Percentiles rank a stretch among this genome's conserved stretches.
phyloP scores from a whole-genome alignment of 2,329 filamentous ascomycete species.

The Dactylellina sp. region DNA sequence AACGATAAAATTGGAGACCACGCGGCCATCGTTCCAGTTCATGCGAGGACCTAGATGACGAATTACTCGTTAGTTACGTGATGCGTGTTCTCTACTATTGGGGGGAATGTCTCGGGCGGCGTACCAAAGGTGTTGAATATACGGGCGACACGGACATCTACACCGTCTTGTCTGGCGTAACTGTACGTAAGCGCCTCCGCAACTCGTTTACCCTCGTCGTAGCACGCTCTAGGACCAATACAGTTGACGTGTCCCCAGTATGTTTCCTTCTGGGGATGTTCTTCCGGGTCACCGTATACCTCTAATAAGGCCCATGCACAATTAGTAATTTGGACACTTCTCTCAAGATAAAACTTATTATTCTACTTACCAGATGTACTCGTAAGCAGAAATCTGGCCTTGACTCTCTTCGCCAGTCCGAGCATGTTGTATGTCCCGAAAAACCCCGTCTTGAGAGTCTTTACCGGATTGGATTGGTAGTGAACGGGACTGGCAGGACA shows the following conservation, averaged over 20 bases:
- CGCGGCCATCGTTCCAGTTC: slow-evolving; percentile 61
- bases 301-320: slow-evolving; percentile 49
- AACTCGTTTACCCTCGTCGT: slow-evolving; percentile 65
- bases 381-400: slow-evolving; percentile 61
- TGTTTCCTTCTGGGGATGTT: slow-evolving; percentile 62
- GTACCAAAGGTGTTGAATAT: slow-evolving; percentile 63
- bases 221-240: slow-evolving; percentile 64
- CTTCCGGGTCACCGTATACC: slow-evolving; percentile 61
- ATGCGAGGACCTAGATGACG: slow-evolving; percentile 59
- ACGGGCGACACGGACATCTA: slow-evolving; percentile 62
- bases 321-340: not conserved
- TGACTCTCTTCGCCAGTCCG: slow-evolving; percentile 60
- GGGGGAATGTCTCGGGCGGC: too few relatives aligned
- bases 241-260: slow-evolving; percentile 65
- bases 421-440: slow-evolving; percentile 62
- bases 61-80: slow-evolving; percentile 9
- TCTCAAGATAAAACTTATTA: not conserved
- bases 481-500: slow-evolving; percentile 62
- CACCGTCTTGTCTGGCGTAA: slow-evolving; percentile 60
- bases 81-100: too few relatives aligned
- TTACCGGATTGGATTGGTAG: slow-evolving; percentile 62
- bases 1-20: slow-evolving; percentile 62
- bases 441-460: slow-evolving; percentile 62
- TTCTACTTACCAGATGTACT: slow-evolving; percentile 61
- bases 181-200: slow-evolving; percentile 64